Evolutionary conservation across 2,329 filamentous ascomycete species (phyloP).

Genomic region (Penicillium sp.): DNA sequence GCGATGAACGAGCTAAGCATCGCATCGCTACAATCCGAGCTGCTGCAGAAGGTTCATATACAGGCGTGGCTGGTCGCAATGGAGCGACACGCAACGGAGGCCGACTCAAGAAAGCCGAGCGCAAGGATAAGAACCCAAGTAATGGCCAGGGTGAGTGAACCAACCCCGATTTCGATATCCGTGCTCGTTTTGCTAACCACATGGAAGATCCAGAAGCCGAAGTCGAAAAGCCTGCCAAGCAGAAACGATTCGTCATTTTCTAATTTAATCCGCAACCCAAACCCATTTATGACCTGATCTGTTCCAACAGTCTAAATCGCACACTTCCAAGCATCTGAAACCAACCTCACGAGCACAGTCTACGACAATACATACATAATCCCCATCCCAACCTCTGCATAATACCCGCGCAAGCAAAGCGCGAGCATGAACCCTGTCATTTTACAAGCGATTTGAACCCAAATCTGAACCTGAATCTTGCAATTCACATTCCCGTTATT

Average conservation of each 20-base stretch:
- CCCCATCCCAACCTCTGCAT: not conserved
- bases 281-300: not conserved
- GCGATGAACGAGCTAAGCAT: slow-evolving; percentile 85
- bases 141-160: slow-evolving; percentile 13
- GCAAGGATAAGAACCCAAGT: not conserved
- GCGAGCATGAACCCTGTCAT: not conserved
- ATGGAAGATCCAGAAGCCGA: not conserved
- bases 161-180: not conserved
- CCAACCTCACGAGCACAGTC: not conserved
- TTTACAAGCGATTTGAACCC: not conserved
- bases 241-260: slow-evolving; percentile 29
- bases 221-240: slow-evolving; percentile 19
- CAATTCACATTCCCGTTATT: not conserved
- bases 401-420: not conserved
- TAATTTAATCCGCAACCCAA: slow-evolving; percentile 1
- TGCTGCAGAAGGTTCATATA: slow-evolving; percentile 63
- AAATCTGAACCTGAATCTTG: not conserved
- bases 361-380: slow-evolving; percentile 8
- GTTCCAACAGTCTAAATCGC: not conserved
- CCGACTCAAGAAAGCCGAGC: slow-evolving; percentile 11
- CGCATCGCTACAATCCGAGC: slow-evolving; percentile 82
- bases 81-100: slow-evolving; percentile 8
- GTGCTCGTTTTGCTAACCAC: not conserved
- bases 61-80: slow-evolving; percentile 23
- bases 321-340: not conserved